Conservation (phyloP, 495 filamentous ascomycete genomes). For the Eremomyces bilateralis region DNA sequence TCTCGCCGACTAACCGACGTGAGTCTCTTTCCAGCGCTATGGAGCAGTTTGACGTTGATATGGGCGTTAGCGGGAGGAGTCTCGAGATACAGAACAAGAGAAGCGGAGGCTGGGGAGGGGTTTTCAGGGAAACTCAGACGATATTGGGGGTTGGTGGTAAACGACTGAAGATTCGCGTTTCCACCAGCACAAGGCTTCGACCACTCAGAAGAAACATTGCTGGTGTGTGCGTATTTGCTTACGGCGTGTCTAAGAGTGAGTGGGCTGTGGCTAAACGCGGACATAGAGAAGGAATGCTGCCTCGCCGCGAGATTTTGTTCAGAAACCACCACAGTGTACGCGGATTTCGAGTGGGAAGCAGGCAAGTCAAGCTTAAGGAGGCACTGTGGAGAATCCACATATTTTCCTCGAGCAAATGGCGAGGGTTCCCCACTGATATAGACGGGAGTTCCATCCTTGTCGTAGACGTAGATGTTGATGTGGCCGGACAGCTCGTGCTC, state of each 20-base stretch:
- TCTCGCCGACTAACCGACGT: constrained; percentile 46
- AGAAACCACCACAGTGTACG: constrained; percentile 60
- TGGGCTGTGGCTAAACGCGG: constrained; percentile 43
- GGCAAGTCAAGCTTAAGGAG: constrained; percentile 53
- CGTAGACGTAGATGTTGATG: constrained; percentile 69
- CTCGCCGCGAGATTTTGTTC: constrained; percentile 51
- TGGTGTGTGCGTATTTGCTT: constrained; percentile 32
- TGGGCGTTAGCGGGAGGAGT: constrained; percentile 34
- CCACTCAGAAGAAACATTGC: constrained; percentile 41
- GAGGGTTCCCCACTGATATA: constrained; percentile 44
- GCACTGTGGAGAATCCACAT: constrained; percentile 83
- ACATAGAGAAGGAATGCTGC: constrained; percentile 63
- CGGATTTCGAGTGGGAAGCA: constrained; percentile 24
- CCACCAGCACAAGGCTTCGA: constrained; percentile 62
- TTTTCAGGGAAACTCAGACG: constrained; percentile 37
- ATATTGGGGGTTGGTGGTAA: constrained; percentile 74
- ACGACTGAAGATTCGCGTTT: constrained; percentile 50
- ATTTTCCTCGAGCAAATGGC: constrained; percentile 53
- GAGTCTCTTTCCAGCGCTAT: constrained; percentile 49
- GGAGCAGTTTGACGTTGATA: constrained; percentile 67
- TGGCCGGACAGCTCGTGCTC: constrained; percentile 35
- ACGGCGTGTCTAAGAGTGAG: constrained; percentile 36
- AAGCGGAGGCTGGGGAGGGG: constrained; percentile 31
- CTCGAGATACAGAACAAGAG: constrained; percentile 50
- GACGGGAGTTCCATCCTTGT: constrained; percentile 47